Conservation (phyloP, 2,329 filamentous ascomycete genomes). For the Pseudocercospora eumusae region DNA sequence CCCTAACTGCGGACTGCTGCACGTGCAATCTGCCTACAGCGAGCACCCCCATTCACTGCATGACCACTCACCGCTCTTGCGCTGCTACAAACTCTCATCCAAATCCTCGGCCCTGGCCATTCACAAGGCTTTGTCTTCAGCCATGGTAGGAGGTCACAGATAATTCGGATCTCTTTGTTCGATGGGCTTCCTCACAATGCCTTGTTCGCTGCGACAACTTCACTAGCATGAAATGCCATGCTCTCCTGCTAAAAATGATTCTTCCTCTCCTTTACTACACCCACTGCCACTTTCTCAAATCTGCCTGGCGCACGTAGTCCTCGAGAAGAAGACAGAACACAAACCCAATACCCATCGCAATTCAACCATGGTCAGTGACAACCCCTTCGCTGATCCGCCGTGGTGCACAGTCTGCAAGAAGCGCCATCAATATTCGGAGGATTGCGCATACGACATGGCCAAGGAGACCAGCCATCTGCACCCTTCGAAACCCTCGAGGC, state of each 20-base stretch:
- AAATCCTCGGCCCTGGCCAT: background rate
- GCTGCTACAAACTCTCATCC: background rate
- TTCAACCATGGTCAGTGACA: background rate
- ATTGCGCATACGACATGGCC: too few relatives aligned
- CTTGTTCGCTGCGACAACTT: background rate
- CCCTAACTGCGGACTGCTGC: too few relatives aligned
- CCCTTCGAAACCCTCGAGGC: too few relatives aligned
- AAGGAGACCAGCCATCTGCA: too few relatives aligned
- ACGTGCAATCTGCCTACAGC: too few relatives aligned
- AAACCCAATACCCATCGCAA: background rate
- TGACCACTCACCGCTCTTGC: background rate
- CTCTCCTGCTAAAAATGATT: too few relatives aligned
- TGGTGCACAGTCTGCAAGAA: too few relatives aligned
- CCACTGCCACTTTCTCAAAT: background rate
- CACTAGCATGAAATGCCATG: too few relatives aligned
- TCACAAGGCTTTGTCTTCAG: background rate
- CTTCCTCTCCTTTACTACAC: background rate
- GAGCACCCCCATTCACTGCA: background rate
- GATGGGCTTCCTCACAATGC: background rate
- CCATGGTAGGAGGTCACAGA: background rate
- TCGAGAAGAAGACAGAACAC: background rate
- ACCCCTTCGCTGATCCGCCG: too few relatives aligned
- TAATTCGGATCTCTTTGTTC: background rate
- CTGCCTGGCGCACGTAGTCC: background rate
- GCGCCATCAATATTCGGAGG: too few relatives aligned